Conservation (phyloP, 352 stramenopile species). For the Phytophthora ramorum region DNA sequence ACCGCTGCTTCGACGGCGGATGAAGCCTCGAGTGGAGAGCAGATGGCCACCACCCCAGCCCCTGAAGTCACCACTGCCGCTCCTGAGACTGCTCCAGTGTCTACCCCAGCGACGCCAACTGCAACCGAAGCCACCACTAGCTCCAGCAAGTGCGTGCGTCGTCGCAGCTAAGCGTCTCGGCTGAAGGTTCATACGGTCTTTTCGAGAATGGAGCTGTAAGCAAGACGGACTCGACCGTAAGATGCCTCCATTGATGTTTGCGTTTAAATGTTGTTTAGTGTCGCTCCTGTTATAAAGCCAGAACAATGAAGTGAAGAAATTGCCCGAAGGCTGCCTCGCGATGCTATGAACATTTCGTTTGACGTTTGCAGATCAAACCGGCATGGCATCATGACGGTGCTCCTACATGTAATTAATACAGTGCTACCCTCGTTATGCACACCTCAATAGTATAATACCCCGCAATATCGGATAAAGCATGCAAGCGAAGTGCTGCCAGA, state of each 20-base stretch:
- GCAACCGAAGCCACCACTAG: conserved; percentile 1
- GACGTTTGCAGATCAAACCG: too few species aligned
- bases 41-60: neutral
- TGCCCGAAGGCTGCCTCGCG: too few species aligned
- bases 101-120: neutral
- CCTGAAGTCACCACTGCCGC: conserved; percentile 1
- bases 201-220: neutral
- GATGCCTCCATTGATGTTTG: neutral
- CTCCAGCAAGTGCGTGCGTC: conserved; percentile 21
- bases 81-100: neutral
- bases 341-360: too few species aligned
- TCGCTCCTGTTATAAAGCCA: too few species aligned
- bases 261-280: neutral
- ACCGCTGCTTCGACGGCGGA: neutral
- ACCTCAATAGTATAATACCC: too few species aligned
- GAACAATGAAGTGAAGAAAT: too few species aligned
- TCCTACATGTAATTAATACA: too few species aligned
- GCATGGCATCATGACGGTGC: too few species aligned
- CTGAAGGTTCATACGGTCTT: neutral
- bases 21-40: neutral
- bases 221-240: neutral
- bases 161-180: conserved; percentile 8
- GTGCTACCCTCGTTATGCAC: too few species aligned
- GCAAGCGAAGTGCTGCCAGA: too few species aligned
- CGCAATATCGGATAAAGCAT: too few species aligned